Percentiles rank a stretch among this genome's conserved stretches.
phyloP scores from a whole-genome alignment of 1,284 basidiomycete genomes.

The Ustilago cynodontis region DNA sequence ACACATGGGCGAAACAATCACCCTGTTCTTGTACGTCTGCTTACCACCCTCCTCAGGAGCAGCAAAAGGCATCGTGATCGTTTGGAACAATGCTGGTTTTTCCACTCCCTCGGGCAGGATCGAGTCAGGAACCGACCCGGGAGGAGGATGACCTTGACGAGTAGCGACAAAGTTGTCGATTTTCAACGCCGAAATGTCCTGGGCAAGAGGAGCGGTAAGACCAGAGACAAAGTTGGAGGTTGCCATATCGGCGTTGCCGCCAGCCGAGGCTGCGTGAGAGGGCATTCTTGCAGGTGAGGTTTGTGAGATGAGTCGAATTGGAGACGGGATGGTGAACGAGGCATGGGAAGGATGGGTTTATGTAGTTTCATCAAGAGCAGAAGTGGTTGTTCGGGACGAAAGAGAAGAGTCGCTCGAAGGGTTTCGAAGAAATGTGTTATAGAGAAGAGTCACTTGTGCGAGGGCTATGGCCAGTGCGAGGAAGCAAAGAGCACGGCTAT shows the following conservation, averaged over 20 bases:
- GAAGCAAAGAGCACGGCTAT: background rate
- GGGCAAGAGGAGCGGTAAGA: constrained; percentile 30
- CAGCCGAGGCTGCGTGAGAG: constrained; percentile 14
- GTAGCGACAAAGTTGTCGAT: constrained; percentile 43
- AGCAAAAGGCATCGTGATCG: constrained; percentile 49
- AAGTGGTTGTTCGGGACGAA: background rate
- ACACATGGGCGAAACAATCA: constrained; percentile 64
- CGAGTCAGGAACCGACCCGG: constrained; percentile 58
- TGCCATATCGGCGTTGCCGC: constrained; percentile 29
- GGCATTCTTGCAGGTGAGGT: constrained; percentile 7
- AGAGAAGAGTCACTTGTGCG: background rate
- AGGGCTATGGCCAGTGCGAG: constrained; percentile 2
- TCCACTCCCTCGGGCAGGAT: constrained; percentile 49
- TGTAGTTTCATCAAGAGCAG: background rate
- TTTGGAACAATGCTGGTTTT: constrained; percentile 59
- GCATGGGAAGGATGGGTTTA: background rate
- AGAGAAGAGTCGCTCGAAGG: background rate
- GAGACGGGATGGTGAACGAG: background rate
- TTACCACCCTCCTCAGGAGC: constrained; percentile 11
- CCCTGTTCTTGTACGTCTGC: constrained; percentile 63
- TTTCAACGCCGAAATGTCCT: constrained; percentile 42
- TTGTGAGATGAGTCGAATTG: background rate
- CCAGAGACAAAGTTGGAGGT: constrained; percentile 47
- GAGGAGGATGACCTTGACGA: constrained; percentile 47
- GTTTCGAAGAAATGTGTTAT: background rate